These are phyloP conservation scores for Rasamsonia emersonii DNA, from an alignment of 2,329 filamentous ascomycete genomes.

Conservation along the genomic window DNA sequence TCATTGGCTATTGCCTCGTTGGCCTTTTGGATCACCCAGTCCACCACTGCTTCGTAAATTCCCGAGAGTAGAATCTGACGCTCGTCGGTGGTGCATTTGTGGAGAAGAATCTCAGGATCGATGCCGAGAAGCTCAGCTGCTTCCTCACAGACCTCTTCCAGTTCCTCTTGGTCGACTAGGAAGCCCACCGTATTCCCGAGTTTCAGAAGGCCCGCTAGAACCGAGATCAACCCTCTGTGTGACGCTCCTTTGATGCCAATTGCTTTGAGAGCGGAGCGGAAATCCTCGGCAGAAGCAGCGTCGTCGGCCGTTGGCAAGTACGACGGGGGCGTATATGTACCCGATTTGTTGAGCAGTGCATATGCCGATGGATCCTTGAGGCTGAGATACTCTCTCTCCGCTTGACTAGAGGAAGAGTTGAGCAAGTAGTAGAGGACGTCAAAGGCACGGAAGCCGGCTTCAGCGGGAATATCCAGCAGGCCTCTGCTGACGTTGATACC, in stretches of 20 bases:
- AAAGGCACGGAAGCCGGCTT: conserved; percentile 81
- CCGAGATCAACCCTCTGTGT: conserved; percentile 75
- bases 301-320: conserved; percentile 93
- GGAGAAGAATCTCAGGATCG: conserved; percentile 71
- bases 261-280: conserved; percentile 73
- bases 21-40: conserved; percentile 85
- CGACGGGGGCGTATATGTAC: conserved; percentile 74
- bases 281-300: conserved; percentile 85
- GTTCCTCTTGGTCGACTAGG: conserved; percentile 68
- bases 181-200: conserved; percentile 86
- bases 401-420: conserved; percentile 78
- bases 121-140: conserved; percentile 77
- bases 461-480: conserved; percentile 67
- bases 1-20: conserved; percentile 76
- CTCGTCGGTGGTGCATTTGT: conserved; percentile 75
- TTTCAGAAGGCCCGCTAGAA: conserved; percentile 77
- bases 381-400: conserved; percentile 80
- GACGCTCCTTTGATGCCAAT: conserved; percentile 87
- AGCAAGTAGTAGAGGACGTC: conserved; percentile 97
- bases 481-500: conserved; percentile 80
- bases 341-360: conserved; percentile 68
- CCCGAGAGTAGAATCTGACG: conserved; percentile 73
- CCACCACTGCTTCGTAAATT: conserved; percentile 86
- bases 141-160: conserved; percentile 85
- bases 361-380: conserved; percentile 72